Evolutionary conservation across 2,329 filamentous ascomycete genomes (phyloP), one percentile per base, ranked within the genome.

Genomic region (Akanthomyces muscarius): DNA sequence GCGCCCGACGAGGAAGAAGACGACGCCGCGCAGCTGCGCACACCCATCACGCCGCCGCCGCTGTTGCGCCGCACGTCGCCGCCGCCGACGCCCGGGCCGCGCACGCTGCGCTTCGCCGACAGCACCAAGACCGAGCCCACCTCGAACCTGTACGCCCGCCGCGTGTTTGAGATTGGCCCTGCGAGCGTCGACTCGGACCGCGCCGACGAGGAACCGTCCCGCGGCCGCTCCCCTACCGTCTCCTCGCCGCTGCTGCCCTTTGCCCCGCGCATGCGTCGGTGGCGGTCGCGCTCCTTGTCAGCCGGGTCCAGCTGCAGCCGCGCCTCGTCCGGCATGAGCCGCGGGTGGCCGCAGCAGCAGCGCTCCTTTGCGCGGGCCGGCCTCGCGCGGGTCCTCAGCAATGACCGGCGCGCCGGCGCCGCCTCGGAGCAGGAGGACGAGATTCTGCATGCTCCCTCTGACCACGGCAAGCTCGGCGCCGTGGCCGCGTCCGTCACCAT

Each of bases 1-100:
- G 77, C 78, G 42, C 80, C 82, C 44, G 86, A 91, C 75, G 90
- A 90, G 76, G 86, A 86, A 70, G 87, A 87, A 65, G 73, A 74
- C 55, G 68, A 69, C 48, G 88, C 91, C 70, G 87, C 86, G 0
- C 28, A 21, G 18, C 55, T 23, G n/a, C 28, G 16, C 18, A 21
- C n/a, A 83, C 87, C 66, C 25, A 30, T 16, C 41, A 58, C 21
- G 10, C 65, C 28, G 10, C 58, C 59, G 4, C 30, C 33, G 2
- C 30, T 33, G 2, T 54, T 50, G 5, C 36, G 52, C n/a, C 53
- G 42, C 44, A 23, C 33, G 11, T 54, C 21, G 7, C 64, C 28
- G 51, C 42, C 63, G 10, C 51, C 59, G 1, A 28, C 36, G 7
- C 60, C 57, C 2, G 57, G 67, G 2, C 63, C 68, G 5, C 69